Conservation (phyloP, 352 stramenopile species). For the Globisporangium viniferum region DNA sequence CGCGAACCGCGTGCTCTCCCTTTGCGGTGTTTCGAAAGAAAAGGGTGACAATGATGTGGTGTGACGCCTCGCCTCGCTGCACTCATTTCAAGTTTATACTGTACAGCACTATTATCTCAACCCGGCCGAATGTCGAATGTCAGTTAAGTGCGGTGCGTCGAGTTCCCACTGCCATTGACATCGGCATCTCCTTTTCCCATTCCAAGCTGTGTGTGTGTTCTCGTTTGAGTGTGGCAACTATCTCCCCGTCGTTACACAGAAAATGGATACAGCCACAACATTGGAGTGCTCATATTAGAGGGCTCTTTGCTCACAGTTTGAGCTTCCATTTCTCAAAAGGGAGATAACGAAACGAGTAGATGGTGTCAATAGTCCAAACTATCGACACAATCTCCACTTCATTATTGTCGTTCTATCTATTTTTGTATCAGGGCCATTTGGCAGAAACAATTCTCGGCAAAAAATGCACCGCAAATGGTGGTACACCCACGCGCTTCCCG, state of each 20-base stretch:
- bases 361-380: neutral
- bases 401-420: neutral
- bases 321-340: neutral
- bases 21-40: neutral
- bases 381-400: neutral
- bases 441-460: neutral
- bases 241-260: neutral
- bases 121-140: neutral
- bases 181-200: neutral
- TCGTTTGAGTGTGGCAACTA: neutral
- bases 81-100: neutral
- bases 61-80: neutral
- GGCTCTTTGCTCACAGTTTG: neutral
- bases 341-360: no score
- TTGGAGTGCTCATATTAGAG: neutral
- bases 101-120: neutral
- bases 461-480: neutral
- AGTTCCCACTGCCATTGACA: neutral
- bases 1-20: neutral
- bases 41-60: neutral
- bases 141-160: neutral
- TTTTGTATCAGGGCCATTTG: neutral
- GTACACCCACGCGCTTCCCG: neutral
- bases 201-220: neutral
- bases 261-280: neutral